Evolutionary conservation across 1,284 basidiomycete genomes (phyloP).

Genomic region (Boletellus deceptivus): DNA sequence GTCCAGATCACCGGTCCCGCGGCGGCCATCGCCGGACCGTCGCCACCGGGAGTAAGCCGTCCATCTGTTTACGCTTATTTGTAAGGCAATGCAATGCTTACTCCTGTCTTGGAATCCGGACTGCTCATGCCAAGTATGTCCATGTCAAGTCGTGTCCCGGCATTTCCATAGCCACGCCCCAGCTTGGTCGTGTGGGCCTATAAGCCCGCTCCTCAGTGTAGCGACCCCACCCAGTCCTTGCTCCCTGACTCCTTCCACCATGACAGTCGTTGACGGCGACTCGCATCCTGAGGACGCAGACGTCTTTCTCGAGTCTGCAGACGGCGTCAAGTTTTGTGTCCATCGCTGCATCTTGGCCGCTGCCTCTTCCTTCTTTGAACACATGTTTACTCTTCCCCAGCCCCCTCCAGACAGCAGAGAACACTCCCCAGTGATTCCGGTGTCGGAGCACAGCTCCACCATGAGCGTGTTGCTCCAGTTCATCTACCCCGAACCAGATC

Average conservation of each 20-base stretch:
- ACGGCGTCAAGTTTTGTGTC: slow-evolving; percentile 52
- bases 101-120: slow-evolving; percentile 20
- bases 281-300: slow-evolving; percentile 54
- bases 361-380: slow-evolving; percentile 65
- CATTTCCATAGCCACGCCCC: neutral
- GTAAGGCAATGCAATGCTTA: slow-evolving; percentile 8
- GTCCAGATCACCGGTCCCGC: slow-evolving; percentile 27
- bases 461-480: slow-evolving; percentile 53
- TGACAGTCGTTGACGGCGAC: slow-evolving; percentile 28
- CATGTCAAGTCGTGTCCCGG: slow-evolving; percentile 11
- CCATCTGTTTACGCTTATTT: slow-evolving; percentile 22
- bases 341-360: slow-evolving; percentile 59
- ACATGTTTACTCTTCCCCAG: slow-evolving; percentile 69
- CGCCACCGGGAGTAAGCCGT: slow-evolving; percentile 4
- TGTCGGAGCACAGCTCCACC: slow-evolving; percentile 48
- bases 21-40: slow-evolving; percentile 10
- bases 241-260: slow-evolving; percentile 9
- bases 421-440: slow-evolving; percentile 48
- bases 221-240: neutral
- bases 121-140: slow-evolving; percentile 20
- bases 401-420: slow-evolving; percentile 25
- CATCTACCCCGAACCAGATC: slow-evolving; percentile 54
- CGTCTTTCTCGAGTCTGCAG: slow-evolving; percentile 50
- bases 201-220: slow-evolving; percentile 13
- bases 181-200: slow-evolving; percentile 13